Percentiles rank a stretch among this genome's conserved stretches.
phyloP scores from a whole-genome alignment of 768 basidiomycete genomes.

The Kwoniella sp. region DNA sequence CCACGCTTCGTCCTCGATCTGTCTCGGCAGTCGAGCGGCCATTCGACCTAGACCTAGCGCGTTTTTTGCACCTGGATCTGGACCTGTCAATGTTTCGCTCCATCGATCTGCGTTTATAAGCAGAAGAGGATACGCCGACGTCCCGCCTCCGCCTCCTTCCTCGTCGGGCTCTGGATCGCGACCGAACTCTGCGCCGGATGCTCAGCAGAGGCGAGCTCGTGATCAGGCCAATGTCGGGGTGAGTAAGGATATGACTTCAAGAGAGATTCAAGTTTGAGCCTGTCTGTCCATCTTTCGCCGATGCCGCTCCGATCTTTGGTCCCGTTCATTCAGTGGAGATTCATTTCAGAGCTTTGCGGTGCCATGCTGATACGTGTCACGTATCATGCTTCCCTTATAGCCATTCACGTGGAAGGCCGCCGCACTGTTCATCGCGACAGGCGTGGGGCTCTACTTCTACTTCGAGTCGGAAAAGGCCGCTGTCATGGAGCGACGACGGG shows the following conservation, averaged over 20 bases:
- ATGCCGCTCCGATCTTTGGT: neutral
- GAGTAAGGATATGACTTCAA: no score
- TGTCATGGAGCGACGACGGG: slow-evolving; percentile 73
- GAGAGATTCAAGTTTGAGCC: no score
- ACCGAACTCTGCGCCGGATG: slow-evolving; percentile 1
- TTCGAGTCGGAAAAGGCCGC: slow-evolving; percentile 84
- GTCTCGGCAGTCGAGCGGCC: neutral
- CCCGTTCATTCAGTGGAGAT: no score
- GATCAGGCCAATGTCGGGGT: slow-evolving; percentile 49
- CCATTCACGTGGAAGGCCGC: slow-evolving; percentile 90
- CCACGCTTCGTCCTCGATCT: slow-evolving; percentile 1
- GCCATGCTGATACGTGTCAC: no score
- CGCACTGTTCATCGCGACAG: slow-evolving; percentile 78
- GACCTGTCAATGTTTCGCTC: no score
- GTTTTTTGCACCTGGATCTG: neutral
- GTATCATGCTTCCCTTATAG: slow-evolving; percentile 58
- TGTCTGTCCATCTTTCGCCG: no score
- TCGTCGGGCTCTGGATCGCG: neutral
- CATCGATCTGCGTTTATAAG: neutral
- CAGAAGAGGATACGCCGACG: slow-evolving; percentile 21
- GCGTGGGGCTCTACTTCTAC: slow-evolving; percentile 79
- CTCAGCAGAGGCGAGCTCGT: slow-evolving; percentile 21
- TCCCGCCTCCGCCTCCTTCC: slow-evolving; percentile 1
- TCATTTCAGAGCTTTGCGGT: no score
- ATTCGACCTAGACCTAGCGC: neutral